Conservation (phyloP, 352 stramenopile species). For the Phytophthora fragariae region DNA sequence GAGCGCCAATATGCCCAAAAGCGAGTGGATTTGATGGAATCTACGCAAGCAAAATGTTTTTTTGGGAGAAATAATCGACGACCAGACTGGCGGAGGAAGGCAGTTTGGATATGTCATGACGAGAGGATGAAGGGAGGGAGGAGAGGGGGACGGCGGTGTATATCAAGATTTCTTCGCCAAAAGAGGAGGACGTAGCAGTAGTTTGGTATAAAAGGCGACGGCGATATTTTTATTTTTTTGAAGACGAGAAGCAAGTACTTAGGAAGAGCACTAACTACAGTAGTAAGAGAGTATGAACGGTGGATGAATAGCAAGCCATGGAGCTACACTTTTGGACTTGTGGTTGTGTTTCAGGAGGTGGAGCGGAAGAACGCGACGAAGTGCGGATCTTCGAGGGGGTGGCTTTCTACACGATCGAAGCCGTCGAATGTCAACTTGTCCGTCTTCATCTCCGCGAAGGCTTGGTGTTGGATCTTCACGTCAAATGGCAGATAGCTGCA, state of each 20-base stretch:
- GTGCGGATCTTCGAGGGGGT: constrained; percentile 71
- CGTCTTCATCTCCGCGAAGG: constrained; percentile 79
- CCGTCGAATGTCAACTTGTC: constrained; percentile 74
- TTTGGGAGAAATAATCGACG: background rate
- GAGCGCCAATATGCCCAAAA: constrained; percentile 50
- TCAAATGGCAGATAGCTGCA: constrained; percentile 74
- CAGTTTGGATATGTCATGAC: constrained; percentile 19
- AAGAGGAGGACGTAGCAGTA: constrained; percentile 40
- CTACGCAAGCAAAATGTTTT: constrained; percentile 15
- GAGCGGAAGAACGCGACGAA: constrained; percentile 64
- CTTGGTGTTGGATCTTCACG: constrained; percentile 76
- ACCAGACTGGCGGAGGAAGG: constrained; percentile 28
- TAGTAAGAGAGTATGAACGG: constrained; percentile 46
- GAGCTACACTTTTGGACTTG: constrained; percentile 16
- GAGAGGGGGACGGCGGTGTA: constrained; percentile 19
- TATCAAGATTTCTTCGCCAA: constrained; percentile 36
- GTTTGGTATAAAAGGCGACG: constrained; percentile 46
- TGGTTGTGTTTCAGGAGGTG: background rate
- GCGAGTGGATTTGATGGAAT: constrained; percentile 52
- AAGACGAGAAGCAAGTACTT: constrained; percentile 29
- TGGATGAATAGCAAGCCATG: constrained; percentile 32
- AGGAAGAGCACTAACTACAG: constrained; percentile 44
- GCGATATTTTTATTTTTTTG: constrained; percentile 51
- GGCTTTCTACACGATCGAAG: constrained; percentile 54
- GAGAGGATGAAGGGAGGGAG: background rate